Percentiles rank a stretch among this genome's conserved stretches.
These are phyloP conservation scores for Stagonosporopsis chrysanthemi DNA, from an alignment of 2,329 filamentous ascomycete genomes.

Conservation along the genomic window DNA sequence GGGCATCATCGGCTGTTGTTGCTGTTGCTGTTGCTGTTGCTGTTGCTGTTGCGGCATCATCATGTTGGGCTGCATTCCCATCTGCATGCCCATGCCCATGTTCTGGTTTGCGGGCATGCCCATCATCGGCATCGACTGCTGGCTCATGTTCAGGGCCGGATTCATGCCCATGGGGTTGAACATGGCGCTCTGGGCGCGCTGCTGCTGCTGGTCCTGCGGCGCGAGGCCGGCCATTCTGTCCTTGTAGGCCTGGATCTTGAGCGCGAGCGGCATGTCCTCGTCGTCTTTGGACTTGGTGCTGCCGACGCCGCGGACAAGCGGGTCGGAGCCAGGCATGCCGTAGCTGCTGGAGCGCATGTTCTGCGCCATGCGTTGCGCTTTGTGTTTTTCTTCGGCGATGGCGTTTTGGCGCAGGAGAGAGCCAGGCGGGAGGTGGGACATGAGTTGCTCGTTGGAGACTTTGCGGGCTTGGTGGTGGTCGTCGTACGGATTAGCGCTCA, in stretches of 20 bases:
- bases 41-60: no score
- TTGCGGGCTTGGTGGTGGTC: constrained; percentile 44
- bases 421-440: constrained; percentile 47
- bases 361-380: constrained; percentile 45
- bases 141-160: no score
- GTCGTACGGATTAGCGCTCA: constrained; percentile 62
- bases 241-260: constrained; percentile 50
- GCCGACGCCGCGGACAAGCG: constrained; percentile 33
- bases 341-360: constrained; percentile 44
- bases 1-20: constrained; percentile 13
- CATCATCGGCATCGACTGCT: no score
- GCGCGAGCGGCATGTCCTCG: constrained; percentile 40
- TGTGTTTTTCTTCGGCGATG: constrained; percentile 47
- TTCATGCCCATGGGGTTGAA: constrained; percentile 27
- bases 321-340: constrained; percentile 31
- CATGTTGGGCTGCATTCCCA: constrained; percentile 8
- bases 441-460: constrained; percentile 45
- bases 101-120: no score
- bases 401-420: constrained; percentile 53
- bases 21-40: neutral
- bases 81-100: constrained; percentile 7
- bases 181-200: constrained; percentile 22
- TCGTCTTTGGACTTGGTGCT: constrained; percentile 26
- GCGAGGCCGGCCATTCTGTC: constrained; percentile 35
- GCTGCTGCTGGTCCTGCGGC: constrained; percentile 13